These are phyloP conservation scores for Cornus florida DNA, from an alignment of 148 eudicot species.

Conservation along the genomic window DNA sequence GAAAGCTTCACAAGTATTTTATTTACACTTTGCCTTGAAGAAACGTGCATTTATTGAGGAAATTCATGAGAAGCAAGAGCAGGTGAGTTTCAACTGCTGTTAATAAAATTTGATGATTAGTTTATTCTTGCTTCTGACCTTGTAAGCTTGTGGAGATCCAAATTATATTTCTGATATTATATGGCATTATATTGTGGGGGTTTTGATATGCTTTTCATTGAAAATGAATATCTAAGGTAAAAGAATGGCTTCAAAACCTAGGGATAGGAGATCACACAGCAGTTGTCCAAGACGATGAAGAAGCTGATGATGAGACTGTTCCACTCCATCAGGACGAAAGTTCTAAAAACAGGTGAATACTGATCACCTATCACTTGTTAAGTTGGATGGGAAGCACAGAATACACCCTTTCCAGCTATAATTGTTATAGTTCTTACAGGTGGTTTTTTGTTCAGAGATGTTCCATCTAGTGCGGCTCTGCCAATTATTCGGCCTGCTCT, in stretches of 20 bases:
- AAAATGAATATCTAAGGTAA: constrained; percentile 54
- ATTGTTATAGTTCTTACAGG: constrained; percentile 52
- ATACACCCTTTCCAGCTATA: constrained; percentile 30
- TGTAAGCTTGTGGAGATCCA: neutral
- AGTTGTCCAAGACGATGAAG: constrained; percentile 88
- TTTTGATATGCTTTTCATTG: constrained; percentile 20
- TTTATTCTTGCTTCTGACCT: neutral
- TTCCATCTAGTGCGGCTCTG: constrained; percentile 97
- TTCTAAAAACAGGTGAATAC: constrained; percentile 66
- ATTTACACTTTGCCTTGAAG: constrained; percentile 91
- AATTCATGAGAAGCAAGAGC: constrained; percentile 96
- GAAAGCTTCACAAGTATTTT: constrained; percentile 92
- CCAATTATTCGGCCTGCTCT: constrained; percentile 93
- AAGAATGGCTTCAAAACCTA: constrained; percentile 98
- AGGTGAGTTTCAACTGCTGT: constrained; percentile 51
- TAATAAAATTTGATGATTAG: neutral
- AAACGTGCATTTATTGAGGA: constrained; percentile 87
- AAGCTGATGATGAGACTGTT: constrained; percentile 68
- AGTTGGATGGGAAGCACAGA: constrained; percentile 21
- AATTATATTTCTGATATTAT: neutral
- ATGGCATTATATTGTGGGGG: constrained; percentile 1
- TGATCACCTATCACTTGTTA: constrained; percentile 18
- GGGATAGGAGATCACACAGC: constrained; percentile 84
- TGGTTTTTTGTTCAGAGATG: constrained; percentile 80
- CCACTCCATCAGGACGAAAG: constrained; percentile 73